Evolutionary conservation across 495 filamentous ascomycete genomes (phyloP).

Genomic region (Xylaria intraflava): DNA sequence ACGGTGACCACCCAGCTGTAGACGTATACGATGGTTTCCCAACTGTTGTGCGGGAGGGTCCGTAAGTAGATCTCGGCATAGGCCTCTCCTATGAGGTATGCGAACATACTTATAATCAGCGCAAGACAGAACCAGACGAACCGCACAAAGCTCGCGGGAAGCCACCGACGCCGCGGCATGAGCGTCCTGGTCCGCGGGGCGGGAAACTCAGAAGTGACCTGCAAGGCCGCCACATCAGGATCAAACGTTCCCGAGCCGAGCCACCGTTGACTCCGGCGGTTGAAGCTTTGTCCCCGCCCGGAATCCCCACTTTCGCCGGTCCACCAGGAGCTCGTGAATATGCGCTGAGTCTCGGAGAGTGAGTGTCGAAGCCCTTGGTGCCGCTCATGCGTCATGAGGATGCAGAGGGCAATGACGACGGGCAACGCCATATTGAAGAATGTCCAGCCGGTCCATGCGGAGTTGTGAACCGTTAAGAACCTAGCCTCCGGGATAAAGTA

Average conservation of each 20-base stretch:
- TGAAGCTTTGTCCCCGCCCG: constrained; percentile 18
- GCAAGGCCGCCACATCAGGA: constrained; percentile 20
- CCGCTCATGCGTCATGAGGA: constrained; percentile 53
- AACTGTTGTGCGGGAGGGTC: constrained; percentile 55
- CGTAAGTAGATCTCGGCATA: constrained; percentile 60
- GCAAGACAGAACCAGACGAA: constrained; percentile 63
- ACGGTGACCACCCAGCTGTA: constrained; percentile 61
- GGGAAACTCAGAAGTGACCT: constrained; percentile 18
- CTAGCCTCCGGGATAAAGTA: constrained; percentile 45
- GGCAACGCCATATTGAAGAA: constrained; percentile 60
- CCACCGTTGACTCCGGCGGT: constrained; percentile 25
- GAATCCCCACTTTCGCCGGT: constrained; percentile 41
- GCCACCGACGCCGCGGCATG: constrained; percentile 41
- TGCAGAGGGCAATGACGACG: constrained; percentile 51
- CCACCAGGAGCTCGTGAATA: constrained; percentile 58
- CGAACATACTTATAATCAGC: constrained; percentile 51
- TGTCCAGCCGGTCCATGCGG: constrained; percentile 57
- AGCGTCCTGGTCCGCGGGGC: constrained; percentile 21
- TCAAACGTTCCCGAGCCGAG: constrained; percentile 24
- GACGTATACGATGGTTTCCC: constrained; percentile 58
- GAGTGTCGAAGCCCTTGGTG: constrained; percentile 49
- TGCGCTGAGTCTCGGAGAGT: constrained; percentile 55
- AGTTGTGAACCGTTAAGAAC: constrained; percentile 50
- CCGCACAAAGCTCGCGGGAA: constrained; percentile 54
- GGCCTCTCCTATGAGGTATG: constrained; percentile 58